Base-by-base conservation (phyloP, 192 early-diverging fungal species). In the Rhizophagus sp. region DNA sequence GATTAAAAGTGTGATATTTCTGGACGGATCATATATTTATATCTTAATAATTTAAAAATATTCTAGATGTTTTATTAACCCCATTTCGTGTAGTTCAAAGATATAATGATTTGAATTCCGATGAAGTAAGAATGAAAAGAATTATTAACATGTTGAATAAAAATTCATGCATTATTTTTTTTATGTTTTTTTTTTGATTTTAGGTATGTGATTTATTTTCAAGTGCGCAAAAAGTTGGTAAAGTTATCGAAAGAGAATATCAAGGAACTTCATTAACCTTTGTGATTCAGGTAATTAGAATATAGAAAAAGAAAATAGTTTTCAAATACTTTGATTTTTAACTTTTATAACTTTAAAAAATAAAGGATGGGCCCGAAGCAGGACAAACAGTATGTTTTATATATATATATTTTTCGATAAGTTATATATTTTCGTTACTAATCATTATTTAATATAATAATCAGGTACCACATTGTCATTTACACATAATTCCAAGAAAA, bases 391-490 rank as follows among this genome's bases (percentile, higher is more conserved):
- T 79, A 70, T 24, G 12, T 34, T 63, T 24, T 9, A 0, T 41
- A 22, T 36, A 15, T 47, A 22, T 71, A 5, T 41, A 19, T 36
- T 47, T 34, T 17, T 25, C 4, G 2, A 25, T n/a, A 12, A 1
- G 30, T 30, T 44, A n/a, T 22, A 72, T 72, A 41, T 41, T 41
- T 41, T 41, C 2, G 4, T 10, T 2, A 30, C 44, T 66, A 66
- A 71, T 24, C 13, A 41, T 11, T 27, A 61, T 30, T 15, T 33
- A 15, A 74, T 4, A n/a, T 74, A 19, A 13, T 93, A 30, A 95
- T 83, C 88, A 96, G 25, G 96, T 99, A 6, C 89, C 93, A 12
- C 97, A 99, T 84, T 92, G 94, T 10, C 97, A 99, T 77, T 83
- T 97, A 36, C 97, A 99, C 83, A 79, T 99, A 34, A 95, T 99